Percentiles rank a stretch among this genome's conserved stretches.
These are phyloP conservation scores for Penicillium verrucosum DNA, from an alignment of 2,329 filamentous ascomycete genomes.

Conservation along the genomic window DNA sequence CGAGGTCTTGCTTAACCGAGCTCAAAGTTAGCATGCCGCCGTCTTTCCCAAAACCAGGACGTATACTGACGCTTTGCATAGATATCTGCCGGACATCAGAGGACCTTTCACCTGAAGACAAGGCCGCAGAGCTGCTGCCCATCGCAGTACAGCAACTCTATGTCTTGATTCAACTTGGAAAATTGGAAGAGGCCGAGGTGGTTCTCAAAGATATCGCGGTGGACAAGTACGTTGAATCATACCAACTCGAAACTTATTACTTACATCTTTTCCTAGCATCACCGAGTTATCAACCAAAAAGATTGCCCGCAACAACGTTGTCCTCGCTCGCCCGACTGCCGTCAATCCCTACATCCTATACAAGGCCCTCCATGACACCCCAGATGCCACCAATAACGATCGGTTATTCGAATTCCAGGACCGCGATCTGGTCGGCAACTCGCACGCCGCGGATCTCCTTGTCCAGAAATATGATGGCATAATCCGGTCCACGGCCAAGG, in stretches of 20 bases:
- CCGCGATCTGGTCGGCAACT: constrained; percentile 53
- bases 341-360: constrained; percentile 59
- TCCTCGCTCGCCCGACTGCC: constrained; percentile 46
- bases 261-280: constrained; percentile 42
- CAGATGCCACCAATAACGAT: constrained; percentile 49
- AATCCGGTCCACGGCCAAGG: constrained; percentile 53
- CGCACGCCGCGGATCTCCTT: constrained; percentile 56
- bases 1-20: constrained; percentile 57
- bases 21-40: constrained; percentile 45
- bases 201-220: constrained; percentile 51
- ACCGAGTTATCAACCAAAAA: constrained; percentile 57
- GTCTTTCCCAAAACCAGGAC: background rate
- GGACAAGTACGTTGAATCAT: constrained; percentile 43
- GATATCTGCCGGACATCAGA: constrained; percentile 59
- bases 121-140: constrained; percentile 57
- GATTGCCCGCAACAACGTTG: constrained; percentile 59
- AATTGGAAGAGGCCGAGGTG: constrained; percentile 54
- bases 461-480: constrained; percentile 60
- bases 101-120: constrained; percentile 59
- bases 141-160: constrained; percentile 62
- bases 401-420: constrained; percentile 58
- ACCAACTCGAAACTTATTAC: background rate
- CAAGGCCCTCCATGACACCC: constrained; percentile 53
- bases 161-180: constrained; percentile 54
- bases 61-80: constrained; percentile 19